These are phyloP conservation scores for Spatholobus suberectus DNA, from an alignment of 306 rosid genomes.

Conservation along the genomic window DNA sequence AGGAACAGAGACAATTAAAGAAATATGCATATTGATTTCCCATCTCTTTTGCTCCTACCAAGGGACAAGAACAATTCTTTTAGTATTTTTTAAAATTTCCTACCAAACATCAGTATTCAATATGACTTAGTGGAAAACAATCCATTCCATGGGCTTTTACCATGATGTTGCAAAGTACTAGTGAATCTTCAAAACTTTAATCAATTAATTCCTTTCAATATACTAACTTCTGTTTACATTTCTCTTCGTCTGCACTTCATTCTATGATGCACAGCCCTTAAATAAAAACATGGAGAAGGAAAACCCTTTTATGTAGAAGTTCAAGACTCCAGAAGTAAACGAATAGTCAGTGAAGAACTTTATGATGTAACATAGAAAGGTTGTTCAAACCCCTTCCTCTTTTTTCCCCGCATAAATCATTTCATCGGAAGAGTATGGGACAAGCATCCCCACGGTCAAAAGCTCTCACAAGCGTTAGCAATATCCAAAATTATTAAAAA, in stretches of 20 bases:
- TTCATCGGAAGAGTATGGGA: not conserved
- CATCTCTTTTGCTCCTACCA: not conserved
- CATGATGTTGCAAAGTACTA: constrained; percentile 11
- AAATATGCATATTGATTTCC: not conserved
- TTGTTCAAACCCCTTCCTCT: not conserved
- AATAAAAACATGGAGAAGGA: not conserved
- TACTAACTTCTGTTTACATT: not conserved
- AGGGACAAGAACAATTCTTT: not conserved
- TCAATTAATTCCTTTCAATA: not conserved
- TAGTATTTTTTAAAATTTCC: not conserved
- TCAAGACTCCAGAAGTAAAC: not conserved
- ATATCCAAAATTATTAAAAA: not conserved
- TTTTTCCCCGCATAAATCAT: not conserved
- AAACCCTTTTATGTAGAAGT: not conserved
- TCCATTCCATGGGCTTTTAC: not conserved
- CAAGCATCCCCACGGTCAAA: not conserved
- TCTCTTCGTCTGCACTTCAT: not conserved
- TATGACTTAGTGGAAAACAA: not conserved
- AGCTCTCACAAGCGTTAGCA: not conserved
- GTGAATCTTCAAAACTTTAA: not conserved
- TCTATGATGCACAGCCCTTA: not conserved
- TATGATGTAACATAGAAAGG: not conserved
- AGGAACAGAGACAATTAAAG: not conserved
- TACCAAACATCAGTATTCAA: not conserved
- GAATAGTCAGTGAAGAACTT: not conserved